Conservation (phyloP, 805 yeast genomes). For the Spathaspora boniae region DNA sequence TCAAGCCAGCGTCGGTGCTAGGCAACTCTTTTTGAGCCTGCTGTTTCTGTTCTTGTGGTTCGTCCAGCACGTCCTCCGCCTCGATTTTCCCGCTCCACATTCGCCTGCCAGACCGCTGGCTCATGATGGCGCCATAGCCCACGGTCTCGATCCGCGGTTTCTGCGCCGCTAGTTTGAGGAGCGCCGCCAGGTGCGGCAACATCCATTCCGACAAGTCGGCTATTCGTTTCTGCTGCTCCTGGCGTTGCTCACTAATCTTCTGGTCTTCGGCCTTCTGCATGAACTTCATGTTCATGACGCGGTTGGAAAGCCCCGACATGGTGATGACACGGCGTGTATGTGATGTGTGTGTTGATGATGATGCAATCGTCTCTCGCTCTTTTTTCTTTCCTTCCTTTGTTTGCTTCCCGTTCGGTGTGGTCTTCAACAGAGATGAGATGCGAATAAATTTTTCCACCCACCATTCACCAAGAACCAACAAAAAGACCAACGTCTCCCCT, state of each 20-base stretch:
- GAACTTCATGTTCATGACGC: slow-evolving; percentile 82
- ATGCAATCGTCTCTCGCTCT: not conserved
- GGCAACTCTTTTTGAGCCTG: slow-evolving; percentile 5
- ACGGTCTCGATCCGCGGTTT: slow-evolving; percentile 24
- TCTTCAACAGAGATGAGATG: slow-evolving; percentile 8
- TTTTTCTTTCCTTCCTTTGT: not conserved
- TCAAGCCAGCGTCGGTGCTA: slow-evolving; percentile 3
- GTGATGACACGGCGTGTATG: slow-evolving; percentile 2
- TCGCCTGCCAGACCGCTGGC: slow-evolving; percentile 11
- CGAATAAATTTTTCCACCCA: not conserved
- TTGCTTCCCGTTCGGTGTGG: not conserved
- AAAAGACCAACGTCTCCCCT: too few species aligned
- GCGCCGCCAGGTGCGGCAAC: slow-evolving; percentile 28
- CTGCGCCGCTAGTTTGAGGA: slow-evolving; percentile 24
- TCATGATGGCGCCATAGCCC: slow-evolving; percentile 40
- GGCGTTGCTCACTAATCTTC: slow-evolving; percentile 28
- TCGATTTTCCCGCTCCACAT: slow-evolving; percentile 11
- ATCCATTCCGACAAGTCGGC: slow-evolving; percentile 55
- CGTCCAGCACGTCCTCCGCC: slow-evolving; percentile 8
- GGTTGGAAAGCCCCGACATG: slow-evolving; percentile 44
- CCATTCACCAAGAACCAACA: not conserved
- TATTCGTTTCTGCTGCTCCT: slow-evolving; percentile 32
- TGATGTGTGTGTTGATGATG: not conserved
- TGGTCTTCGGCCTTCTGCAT: slow-evolving; percentile 41
- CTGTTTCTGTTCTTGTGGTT: too few species aligned